A percentile compares a stretch with the other conserved stretches of the same genome.
Evolutionary conservation across 2,329 filamentous ascomycete genomes (phyloP).

Genomic region (Setomelanomma holmii): DNA sequence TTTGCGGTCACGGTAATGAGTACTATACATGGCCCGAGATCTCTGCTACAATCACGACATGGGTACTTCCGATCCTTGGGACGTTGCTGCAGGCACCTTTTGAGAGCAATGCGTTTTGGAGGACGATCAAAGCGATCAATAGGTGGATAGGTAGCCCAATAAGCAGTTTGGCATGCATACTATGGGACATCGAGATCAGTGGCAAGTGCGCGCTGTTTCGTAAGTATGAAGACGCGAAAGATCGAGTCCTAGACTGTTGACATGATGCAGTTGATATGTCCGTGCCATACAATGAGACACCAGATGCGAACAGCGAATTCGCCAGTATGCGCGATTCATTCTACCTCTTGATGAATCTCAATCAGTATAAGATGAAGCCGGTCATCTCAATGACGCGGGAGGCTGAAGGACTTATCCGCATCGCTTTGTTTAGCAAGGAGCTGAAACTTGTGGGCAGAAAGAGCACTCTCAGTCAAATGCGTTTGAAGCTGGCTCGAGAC

Average conservation of each 20-base stretch:
- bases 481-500: conserved; percentile 43
- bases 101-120: conserved; percentile 44
- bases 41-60: conserved; percentile 44
- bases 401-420: conserved; percentile 47
- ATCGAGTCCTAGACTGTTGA: too few relatives aligned
- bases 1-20: conserved; percentile 39
- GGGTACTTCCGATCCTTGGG: conserved; percentile 46
- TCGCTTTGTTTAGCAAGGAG: conserved; percentile 48
- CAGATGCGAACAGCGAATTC: conserved; percentile 34
- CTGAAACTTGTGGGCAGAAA: conserved; percentile 29
- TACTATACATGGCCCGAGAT: conserved; percentile 39
- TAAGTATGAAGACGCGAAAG: not conserved
- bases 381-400: conserved; percentile 26
- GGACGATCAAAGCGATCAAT: conserved; percentile 41
- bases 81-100: conserved; percentile 48
- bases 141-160: conserved; percentile 46
- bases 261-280: conserved; percentile 37
- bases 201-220: conserved; percentile 38
- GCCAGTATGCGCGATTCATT: conserved; percentile 50
- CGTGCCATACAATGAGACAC: conserved; percentile 29
- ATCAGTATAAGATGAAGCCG: conserved; percentile 51
- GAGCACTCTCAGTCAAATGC: conserved; percentile 30
- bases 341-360: conserved; percentile 52
- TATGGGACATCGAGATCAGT: conserved; percentile 46
- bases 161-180: conserved; percentile 38